Evolutionary conservation across 2,329 filamentous ascomycete genomes (phyloP), one percentile per base, ranked within the genome.

Genomic region (Botryosphaeria dothidea): DNA sequence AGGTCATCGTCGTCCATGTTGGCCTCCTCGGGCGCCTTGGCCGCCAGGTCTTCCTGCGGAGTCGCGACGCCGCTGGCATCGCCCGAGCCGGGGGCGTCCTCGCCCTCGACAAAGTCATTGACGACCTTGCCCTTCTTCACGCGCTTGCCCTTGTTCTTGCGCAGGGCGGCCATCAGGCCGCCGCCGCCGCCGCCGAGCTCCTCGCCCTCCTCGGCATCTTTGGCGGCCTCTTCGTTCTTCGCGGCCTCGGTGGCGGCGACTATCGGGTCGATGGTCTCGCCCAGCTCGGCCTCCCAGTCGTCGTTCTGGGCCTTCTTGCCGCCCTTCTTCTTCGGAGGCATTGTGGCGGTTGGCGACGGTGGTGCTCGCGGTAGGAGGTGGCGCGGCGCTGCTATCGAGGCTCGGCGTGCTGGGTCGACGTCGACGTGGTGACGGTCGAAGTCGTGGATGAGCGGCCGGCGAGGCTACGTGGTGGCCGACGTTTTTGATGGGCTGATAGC

Each of bases 311-410:
- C 89, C 79, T 89, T 89, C 85, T 94, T 96, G 81, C 89, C 91
- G 77, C 90, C 90, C 87, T 97, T 97, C 86, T 95, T 96, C 84
- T 97, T 97, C 68, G 93, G 93, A 75, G 93, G 83, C 94, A 97
- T 98, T 67, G 79, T 84, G 79, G 62, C 41, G 43, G 31, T 29
- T 38, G 29, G 25, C 56, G 36, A 11, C 29, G 27, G 34, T 38
- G 54, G 19, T 36, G 38, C 38, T n/a, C 29, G 34, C 11, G 23
- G 60, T 19, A 8, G 21, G 17, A 45, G 38, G 34, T 43, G 36
- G 27, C n/a, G 38, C 21, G 38, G 38, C 25, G 36, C 6, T 13
- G 36, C 34, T 29, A 23, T 13, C 4, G 8, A 21, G 15, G 36
- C 17, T 6, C 27, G 56, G 23, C 27, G 17, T 19, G n/a, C 27